Conservation (phyloP, 1,284 basidiomycete genomes). For the Ganoderma multipileum region DNA sequence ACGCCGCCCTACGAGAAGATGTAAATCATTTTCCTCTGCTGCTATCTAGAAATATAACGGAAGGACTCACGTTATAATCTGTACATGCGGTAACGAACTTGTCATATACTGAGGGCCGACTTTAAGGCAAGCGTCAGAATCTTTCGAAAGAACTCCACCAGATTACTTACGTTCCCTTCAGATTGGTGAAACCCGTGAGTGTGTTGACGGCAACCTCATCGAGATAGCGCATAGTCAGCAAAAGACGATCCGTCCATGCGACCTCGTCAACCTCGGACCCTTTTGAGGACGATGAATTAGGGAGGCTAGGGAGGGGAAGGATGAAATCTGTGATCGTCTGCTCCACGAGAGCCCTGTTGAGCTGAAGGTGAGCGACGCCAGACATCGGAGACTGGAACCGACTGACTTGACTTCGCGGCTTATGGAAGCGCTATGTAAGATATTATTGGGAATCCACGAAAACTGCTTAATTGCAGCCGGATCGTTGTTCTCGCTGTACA, state of each 20-base stretch:
- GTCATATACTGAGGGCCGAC: constrained; percentile 69
- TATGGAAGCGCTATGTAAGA: constrained; percentile 63
- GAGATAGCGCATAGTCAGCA: constrained; percentile 79
- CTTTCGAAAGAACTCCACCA: background rate
- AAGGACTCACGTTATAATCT: constrained; percentile 75
- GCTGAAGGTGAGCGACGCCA: constrained; percentile 1
- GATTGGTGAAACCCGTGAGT: constrained; percentile 66
- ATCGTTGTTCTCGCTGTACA: constrained; percentile 80
- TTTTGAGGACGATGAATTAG: constrained; percentile 54
- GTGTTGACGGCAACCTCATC: constrained; percentile 64
- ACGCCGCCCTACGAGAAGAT: constrained; percentile 72
- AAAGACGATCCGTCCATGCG: constrained; percentile 85
- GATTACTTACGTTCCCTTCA: constrained; percentile 62
- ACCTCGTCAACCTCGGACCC: constrained; percentile 74
- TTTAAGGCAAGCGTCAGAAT: constrained; percentile 35
- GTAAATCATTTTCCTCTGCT: background rate
- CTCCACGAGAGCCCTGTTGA: constrained; percentile 62
- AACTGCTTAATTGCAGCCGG: constrained; percentile 81
- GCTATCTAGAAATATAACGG: background rate
- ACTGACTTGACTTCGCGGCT: constrained; percentile 66
- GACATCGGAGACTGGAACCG: background rate
- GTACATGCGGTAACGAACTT: constrained; percentile 76
- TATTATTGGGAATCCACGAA: constrained; percentile 89
- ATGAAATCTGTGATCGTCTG: constrained; percentile 77
- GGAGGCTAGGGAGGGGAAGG: constrained; percentile 75